Evolutionary conservation across 129 eudicot genomes (phyloP), one percentile per base, ranked within the genome.

Genomic region (Escallonia herrerae): DNA sequence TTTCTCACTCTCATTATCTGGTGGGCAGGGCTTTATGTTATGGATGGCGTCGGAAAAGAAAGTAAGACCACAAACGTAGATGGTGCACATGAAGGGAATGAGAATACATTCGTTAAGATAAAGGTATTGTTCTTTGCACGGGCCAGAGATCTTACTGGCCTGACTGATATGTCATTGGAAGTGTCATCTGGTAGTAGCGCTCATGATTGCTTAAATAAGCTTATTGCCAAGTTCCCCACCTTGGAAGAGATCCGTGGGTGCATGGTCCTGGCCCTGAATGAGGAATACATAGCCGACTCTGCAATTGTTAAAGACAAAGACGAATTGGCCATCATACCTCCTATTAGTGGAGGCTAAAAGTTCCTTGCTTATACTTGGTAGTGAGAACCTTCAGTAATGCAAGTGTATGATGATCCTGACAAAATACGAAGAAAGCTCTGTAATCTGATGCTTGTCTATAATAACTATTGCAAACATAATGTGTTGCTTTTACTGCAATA

Each of bases 291-390:
- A 1, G 52, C 53, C 8, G 90, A 82, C 65, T 81, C 95, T 22
- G 66, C 81, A 2, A 43, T 68, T 51, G 99, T 94, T 42, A 89
- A 86, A 75, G 81, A 86, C 54, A 74, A 51, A 67, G 99, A 94
- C 69, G 99, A 86, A 68, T 82, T 94, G 68, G 99, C 99, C 48
- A 82, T 94, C 46, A 94, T 94, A 77, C 99, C 99, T 62, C 99
- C 99, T 51, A 94, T 94, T 48, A 94, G 99, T 44, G 96, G 96
- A 67, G 96, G 96, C 68, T 87, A 71, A 54, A 66, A 48, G 5
- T 5, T 45, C 9, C 49, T 45, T 22, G 33, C 33, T n/a, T 22
- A 22, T 22, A 22, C 33, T 22, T 22, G 33, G 33, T 22, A 22
- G 33, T 22, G 33, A 22, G 33, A 22, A 22, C 33, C 33, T 22